Base-by-base conservation (phyloP, 495 filamentous ascomycete genomes). In the Trichocladium uniseriatum region DNA sequence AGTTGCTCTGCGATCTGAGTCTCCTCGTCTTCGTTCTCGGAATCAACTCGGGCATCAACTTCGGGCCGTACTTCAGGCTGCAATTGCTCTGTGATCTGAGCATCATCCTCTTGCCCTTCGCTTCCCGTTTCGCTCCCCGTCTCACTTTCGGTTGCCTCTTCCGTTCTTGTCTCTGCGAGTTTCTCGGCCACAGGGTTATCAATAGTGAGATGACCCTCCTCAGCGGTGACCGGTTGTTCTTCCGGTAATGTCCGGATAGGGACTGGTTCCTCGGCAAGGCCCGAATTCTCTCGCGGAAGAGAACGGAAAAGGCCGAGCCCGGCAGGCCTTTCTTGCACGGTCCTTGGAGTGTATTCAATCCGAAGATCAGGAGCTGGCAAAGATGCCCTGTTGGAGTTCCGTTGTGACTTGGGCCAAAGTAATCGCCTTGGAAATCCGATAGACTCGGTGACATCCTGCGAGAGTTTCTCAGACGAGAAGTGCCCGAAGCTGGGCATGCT, bases 341-440 rank as follows among this genome's bases (percentile, higher is more conserved):
- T 20, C 4, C 1, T 18, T 13, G 11, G 28, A 5, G 35, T 15
- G 15, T 13, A 15, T 4, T 36, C 6, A 10, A 45, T 29, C n/a
- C 31, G 29, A 15, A 38, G 15, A 1, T 21, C 29, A 42, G 40
- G 36, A 3, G 29, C 14, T 7, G 39, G 27, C 21, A 15, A n/a
- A 1, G 38, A 16, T 11, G 22, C 32, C 24, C 37, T 21, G 10
- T n/a, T 21, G 9, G 16, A 3, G 13, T 6, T 38, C 15, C 27
- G 39, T 4, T 52, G 43, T 19, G 40, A n/a, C 15, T 45, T 57
- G 3, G 61, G 56, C 61, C 61, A 64, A 3, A 64, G 56, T 6
- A 64, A 48, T 36, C 41, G 54, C n/a, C 54, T 51, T 16, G 56
- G 48, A 15, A 50, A 31, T 2, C 45, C 41, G 13, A 42, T 3